phyloP scores from a whole-genome alignment of 768 basidiomycete genomes.

The Tephrocybe sp. region DNA sequence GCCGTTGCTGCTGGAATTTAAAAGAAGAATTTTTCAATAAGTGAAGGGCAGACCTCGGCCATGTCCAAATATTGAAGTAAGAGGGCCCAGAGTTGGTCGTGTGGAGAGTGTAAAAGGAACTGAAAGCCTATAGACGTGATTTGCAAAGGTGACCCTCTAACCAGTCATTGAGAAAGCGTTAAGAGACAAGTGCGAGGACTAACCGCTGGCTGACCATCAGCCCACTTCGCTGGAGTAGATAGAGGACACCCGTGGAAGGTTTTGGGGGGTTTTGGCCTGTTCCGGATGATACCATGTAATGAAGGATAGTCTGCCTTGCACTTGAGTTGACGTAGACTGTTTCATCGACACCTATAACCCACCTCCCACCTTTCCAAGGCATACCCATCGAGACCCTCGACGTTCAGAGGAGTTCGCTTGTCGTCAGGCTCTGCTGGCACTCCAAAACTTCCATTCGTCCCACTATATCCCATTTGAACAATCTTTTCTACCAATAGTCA shows the following conservation, averaged over 20 bases:
- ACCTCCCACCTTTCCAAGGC: conserved; percentile 94
- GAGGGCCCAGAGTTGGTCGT: conserved; percentile 94
- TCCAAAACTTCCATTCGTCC: conserved; percentile 82
- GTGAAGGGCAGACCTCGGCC: conserved; percentile 62
- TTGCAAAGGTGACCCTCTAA: conserved; percentile 57
- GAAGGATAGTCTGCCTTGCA: conserved; percentile 77
- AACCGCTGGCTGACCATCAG: conserved; percentile 80
- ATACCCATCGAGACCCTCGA: conserved; percentile 73
- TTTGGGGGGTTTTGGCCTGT: conserved; percentile 71
- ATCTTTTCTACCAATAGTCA: not conserved
- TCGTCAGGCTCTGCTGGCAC: conserved; percentile 68
- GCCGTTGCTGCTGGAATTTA: conserved; percentile 58
- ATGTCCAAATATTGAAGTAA: conserved; percentile 87
- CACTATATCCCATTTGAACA: conserved; percentile 39
- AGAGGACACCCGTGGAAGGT: conserved; percentile 83
- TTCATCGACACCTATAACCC: conserved; percentile 17
- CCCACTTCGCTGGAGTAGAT: conserved; percentile 79
- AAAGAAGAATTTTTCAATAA: conserved; percentile 7
- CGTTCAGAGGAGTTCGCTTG: conserved; percentile 50
- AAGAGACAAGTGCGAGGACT: conserved; percentile 19
- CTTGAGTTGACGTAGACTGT: conserved; percentile 2
- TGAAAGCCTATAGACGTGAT: conserved; percentile 97
- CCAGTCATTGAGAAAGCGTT: conserved; percentile 14
- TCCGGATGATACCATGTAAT: conserved; percentile 97
- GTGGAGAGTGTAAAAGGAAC: conserved; percentile 91